A percentile compares a stretch with the other conserved stretches of the same genome.
Evolutionary conservation across 371 early-diverging fungal genomes (phyloP).

Genomic region (Mucor indicus): DNA sequence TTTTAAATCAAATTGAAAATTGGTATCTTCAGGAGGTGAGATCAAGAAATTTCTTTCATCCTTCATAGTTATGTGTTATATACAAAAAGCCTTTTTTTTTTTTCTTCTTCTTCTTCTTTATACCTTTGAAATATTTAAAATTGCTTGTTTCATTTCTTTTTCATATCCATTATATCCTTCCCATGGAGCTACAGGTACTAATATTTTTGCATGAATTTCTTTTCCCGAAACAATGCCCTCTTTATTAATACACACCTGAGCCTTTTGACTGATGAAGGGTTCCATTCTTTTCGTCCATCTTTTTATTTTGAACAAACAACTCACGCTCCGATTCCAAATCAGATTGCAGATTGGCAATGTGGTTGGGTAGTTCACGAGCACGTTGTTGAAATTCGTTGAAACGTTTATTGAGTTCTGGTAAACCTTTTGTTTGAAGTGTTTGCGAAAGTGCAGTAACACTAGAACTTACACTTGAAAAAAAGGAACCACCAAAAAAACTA

Average conservation of each 20-base stretch:
- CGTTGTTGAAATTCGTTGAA: slow-evolving; percentile 33
- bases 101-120: not conserved
- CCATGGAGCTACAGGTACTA: slow-evolving; percentile 61
- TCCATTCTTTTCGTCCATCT: slow-evolving; percentile 6
- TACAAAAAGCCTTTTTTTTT: too few relatives aligned
- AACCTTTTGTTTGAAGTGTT: slow-evolving; percentile 18
- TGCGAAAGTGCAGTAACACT: slow-evolving; percentile 18
- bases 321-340: slow-evolving; percentile 32
- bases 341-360: slow-evolving; percentile 28
- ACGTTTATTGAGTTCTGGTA: slow-evolving; percentile 30
- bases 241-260: slow-evolving; percentile 1
- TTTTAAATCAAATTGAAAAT: slow-evolving; percentile 63
- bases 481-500: slow-evolving; percentile 13
- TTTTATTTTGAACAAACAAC: slow-evolving; percentile 7
- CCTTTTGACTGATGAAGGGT: slow-evolving; percentile 8
- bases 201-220: not conserved
- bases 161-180: slow-evolving; percentile 55
- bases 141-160: slow-evolving; percentile 50
- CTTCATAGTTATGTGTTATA: slow-evolving; percentile 21
- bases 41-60: slow-evolving; percentile 68
- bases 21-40: slow-evolving; percentile 64
- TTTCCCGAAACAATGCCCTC: too few relatives aligned
- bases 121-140: slow-evolving; percentile 61
- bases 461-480: slow-evolving; percentile 20
- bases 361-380: slow-evolving; percentile 34